phyloP scores from a whole-genome alignment of 768 basidiomycete species.

The Neoboletus subvelutipes region DNA sequence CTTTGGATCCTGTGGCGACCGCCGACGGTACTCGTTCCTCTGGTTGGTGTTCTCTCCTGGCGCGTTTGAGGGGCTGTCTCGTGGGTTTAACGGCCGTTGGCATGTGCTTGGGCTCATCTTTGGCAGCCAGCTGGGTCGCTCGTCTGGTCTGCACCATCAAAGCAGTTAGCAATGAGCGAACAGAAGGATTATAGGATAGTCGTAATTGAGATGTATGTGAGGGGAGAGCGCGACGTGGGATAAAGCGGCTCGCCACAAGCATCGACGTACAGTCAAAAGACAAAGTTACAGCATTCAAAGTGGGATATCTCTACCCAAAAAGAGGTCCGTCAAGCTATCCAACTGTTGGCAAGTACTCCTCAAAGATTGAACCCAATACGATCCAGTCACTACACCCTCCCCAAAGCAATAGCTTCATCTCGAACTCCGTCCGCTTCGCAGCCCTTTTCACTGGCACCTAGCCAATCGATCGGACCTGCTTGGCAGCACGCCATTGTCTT shows the following conservation, averaged over 20 bases:
- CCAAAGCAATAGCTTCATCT: no score
- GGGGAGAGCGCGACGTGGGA: background rate
- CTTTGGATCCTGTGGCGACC: background rate
- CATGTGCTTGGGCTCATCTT: background rate
- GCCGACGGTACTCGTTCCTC: background rate
- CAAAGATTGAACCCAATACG: no score
- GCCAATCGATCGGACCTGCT: no score
- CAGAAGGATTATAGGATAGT: background rate
- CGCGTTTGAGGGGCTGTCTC: constrained; percentile 18
- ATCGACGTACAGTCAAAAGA: background rate
- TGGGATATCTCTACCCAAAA: no score
- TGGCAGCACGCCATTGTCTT: no score
- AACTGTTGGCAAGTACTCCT: no score
- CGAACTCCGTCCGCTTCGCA: no score
- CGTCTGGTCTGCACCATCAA: constrained; percentile 29
- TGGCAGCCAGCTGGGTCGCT: constrained; percentile 4
- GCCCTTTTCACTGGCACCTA: no score
- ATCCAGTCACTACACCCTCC: no score
- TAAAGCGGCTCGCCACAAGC: background rate
- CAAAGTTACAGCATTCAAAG: no score
- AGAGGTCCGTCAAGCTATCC: no score
- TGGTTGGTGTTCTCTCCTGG: constrained; percentile 2
- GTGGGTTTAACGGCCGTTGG: background rate
- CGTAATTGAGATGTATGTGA: background rate
- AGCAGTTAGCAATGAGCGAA: background rate